These are phyloP conservation scores for Boletellus dicymbophilus DNA, from an alignment of 1,284 basidiomycete species.

Conservation along the genomic window DNA sequence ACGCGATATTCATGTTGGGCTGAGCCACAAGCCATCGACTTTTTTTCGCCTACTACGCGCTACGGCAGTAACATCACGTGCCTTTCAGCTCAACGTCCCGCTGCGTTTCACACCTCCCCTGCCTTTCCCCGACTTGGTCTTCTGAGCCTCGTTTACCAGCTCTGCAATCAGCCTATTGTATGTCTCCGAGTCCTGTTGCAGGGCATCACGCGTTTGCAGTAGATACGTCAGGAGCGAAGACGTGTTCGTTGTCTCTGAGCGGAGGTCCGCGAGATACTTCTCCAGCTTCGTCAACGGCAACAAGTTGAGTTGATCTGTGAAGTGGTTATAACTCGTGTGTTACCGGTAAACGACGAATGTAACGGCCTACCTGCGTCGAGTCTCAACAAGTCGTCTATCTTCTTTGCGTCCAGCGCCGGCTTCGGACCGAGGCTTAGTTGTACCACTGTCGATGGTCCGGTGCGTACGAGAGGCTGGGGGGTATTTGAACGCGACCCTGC, in stretches of 20 bases:
- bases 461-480: slow-evolving; percentile 48
- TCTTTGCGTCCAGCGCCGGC: slow-evolving; percentile 68
- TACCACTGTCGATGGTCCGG: slow-evolving; percentile 33
- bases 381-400: slow-evolving; percentile 65
- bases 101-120: slow-evolving; percentile 50
- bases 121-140: slow-evolving; percentile 65
- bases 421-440: slow-evolving; percentile 71
- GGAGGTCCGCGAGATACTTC: slow-evolving; percentile 64
- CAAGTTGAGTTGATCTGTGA: slow-evolving; percentile 68
- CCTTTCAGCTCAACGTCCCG: slow-evolving; percentile 38
- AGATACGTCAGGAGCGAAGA: slow-evolving; percentile 78
- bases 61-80: slow-evolving; percentile 25
- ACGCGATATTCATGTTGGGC: slow-evolving; percentile 85
- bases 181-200: slow-evolving; percentile 86
- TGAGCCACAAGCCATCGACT: slow-evolving; percentile 5
- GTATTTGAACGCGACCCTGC: slow-evolving; percentile 55
- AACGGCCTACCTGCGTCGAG: slow-evolving; percentile 61
- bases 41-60: slow-evolving; percentile 19
- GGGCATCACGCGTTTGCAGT: slow-evolving; percentile 79
- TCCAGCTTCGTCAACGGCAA: slow-evolving; percentile 70
- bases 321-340: slow-evolving; percentile 2
- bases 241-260: slow-evolving; percentile 68
- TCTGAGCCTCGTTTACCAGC: slow-evolving; percentile 81
- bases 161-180: slow-evolving; percentile 83
- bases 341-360: slow-evolving; percentile 5